Percentiles rank a stretch among this genome's conserved stretches.
These are phyloP conservation scores for Endocalyx cinctus DNA, from an alignment of 2,329 filamentous ascomycete species.

Conservation along the genomic window DNA sequence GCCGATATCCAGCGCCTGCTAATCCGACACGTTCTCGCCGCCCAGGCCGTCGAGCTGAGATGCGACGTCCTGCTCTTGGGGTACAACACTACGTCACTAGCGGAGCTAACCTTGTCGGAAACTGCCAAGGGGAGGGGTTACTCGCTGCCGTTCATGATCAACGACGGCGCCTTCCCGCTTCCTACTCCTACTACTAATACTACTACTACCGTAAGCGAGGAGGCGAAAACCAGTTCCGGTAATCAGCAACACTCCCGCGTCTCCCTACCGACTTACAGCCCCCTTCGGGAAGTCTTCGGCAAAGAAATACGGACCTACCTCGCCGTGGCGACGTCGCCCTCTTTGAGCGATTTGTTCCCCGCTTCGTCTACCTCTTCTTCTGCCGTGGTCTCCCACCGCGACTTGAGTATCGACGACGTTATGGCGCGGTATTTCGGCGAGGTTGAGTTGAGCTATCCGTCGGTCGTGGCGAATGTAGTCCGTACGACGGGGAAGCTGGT, in stretches of 20 bases:
- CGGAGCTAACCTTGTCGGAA: constrained; percentile 78
- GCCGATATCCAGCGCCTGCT: constrained; percentile 70
- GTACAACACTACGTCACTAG: constrained; percentile 81
- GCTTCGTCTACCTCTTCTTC: constrained; percentile 9
- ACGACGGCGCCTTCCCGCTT: constrained; percentile 58
- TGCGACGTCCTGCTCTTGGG: constrained; percentile 76
- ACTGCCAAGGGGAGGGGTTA: constrained; percentile 89
- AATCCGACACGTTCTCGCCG: constrained; percentile 65
- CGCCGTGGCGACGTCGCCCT: constrained; percentile 4
- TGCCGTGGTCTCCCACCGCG: constrained; percentile 60
- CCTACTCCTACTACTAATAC: constrained; percentile 2
- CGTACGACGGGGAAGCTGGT: constrained; percentile 81
- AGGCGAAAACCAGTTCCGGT: too few relatives aligned
- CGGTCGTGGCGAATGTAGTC: constrained; percentile 92
- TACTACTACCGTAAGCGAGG: neutral
- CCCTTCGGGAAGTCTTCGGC: constrained; percentile 78
- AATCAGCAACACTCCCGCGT: neutral
- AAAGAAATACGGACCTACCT: constrained; percentile 72
- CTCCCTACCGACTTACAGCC: constrained; percentile 60
- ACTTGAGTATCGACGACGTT: constrained; percentile 84
- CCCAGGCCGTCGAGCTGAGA: constrained; percentile 51
- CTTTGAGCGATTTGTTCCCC: neutral
- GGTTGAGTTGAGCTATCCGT: constrained; percentile 81
- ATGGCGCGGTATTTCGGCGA: constrained; percentile 84
- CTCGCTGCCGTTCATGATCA: constrained; percentile 73